Conservation (phyloP, 2,329 filamentous ascomycete species). For the Venturiaceae sp. region DNA sequence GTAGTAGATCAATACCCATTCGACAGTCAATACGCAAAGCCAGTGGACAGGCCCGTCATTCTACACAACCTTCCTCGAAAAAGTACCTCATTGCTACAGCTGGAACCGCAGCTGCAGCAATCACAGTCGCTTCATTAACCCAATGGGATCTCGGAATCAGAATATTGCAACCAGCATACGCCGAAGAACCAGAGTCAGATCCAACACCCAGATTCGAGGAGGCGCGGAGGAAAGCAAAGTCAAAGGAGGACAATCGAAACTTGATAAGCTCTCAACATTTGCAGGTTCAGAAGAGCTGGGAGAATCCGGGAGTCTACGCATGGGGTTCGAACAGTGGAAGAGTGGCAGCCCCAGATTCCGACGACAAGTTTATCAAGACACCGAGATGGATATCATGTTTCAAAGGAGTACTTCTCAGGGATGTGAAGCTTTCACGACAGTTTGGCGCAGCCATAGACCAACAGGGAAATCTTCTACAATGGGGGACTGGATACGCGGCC, state of each 20-base stretch:
- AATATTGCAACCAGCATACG: slow-evolving; percentile 27
- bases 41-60: background rate
- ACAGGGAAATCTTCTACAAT: slow-evolving; percentile 81
- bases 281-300: slow-evolving; percentile 74
- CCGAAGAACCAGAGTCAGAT: slow-evolving; percentile 37
- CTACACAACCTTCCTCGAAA: background rate
- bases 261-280: slow-evolving; percentile 76
- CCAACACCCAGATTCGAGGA: slow-evolving; percentile 60
- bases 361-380: slow-evolving; percentile 67
- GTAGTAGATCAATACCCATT: background rate
- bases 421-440: slow-evolving; percentile 72
- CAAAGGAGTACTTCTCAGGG: slow-evolving; percentile 71
- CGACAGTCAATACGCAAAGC: background rate
- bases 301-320: slow-evolving; percentile 79
- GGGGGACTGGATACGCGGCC: slow-evolving; percentile 70
- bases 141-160: background rate
- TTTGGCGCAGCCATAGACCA: slow-evolving; percentile 85
- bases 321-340: slow-evolving; percentile 84
- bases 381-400: slow-evolving; percentile 75
- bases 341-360: slow-evolving; percentile 77
- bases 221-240: slow-evolving; percentile 42
- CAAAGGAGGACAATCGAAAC: slow-evolving; percentile 64
- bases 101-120: background rate
- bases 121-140: background rate
- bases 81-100: background rate